Evolutionary conservation across 768 basidiomycete genomes (phyloP), one percentile per base, ranked within the genome.

Genomic region (Cystobasidium ongulense): DNA sequence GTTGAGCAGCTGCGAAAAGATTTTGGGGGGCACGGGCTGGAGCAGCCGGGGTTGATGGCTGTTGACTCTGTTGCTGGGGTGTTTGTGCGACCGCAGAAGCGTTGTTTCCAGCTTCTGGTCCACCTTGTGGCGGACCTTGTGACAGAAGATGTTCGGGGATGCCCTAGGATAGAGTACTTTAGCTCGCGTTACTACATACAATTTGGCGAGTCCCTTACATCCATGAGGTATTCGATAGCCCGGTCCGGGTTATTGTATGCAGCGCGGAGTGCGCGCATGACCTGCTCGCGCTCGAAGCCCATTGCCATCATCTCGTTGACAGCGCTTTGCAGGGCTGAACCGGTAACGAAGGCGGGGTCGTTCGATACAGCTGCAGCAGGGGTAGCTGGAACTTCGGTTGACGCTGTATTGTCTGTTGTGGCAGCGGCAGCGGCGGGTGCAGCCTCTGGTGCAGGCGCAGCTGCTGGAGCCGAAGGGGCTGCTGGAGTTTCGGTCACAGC

Each of bases 221-320:
- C 95, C 87, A 98, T 89, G 70, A 99, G 83, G 81, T 99, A 99
- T 81, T 99, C 96, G n/a, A 92, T 95, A 7, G 96, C 96, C 35
- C 96, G 86, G 78, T 98, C 93, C 8, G 96, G 90, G 82, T 99
- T 98, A 82, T 99, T 99, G 83, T 86, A 99, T 80, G 91, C 93
- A 31, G 94, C 96, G 74, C 92, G 85, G 80, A 99, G 80, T 1
- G 94, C 93, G 18, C 88, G 86, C 78, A 88, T 81, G 50, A 97
- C 91, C 78, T 91, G 87, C 1, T 93, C 92, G 43, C 88, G 85
- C 74, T 86, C 85, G 78, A 94, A 98, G 7, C 96, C 96, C 96
- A 99, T 98, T 77, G 92, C 91, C 43, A 88, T 82, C 86, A 99
- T 92, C 80, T 89, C 89, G 62, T 83, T 81, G 77, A 97, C 88